These are phyloP conservation scores for Biscutella laevigata DNA, from an alignment of 441 rosid species.

Conservation along the genomic window DNA sequence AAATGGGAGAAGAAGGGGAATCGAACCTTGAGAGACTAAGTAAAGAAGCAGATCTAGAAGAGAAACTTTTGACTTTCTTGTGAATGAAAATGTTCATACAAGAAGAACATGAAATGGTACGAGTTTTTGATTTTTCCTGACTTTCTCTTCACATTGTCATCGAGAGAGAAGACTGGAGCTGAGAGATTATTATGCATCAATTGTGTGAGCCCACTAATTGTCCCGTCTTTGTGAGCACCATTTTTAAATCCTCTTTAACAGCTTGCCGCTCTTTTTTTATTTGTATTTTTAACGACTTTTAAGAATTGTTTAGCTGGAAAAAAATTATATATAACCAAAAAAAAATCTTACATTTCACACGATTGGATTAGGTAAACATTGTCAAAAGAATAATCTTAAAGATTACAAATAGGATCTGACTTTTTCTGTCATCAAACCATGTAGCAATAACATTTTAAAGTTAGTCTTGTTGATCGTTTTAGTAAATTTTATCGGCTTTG, in stretches of 20 bases:
- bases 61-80: neutral
- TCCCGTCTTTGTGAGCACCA: slow-evolving; percentile 12
- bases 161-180: slow-evolving; percentile 5
- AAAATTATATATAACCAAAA: too few species aligned
- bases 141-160: too few species aligned
- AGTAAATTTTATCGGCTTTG: slow-evolving; percentile 31
- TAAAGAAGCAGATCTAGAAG: slow-evolving; percentile 5
- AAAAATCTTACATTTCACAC: too few species aligned
- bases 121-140: slow-evolving; percentile 14
- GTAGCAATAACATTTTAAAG: too few species aligned
- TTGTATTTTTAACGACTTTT: neutral
- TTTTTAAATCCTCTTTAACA: neutral
- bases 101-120: slow-evolving; percentile 19
- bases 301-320: too few species aligned
- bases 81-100: neutral
- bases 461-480: slow-evolving; percentile 17
- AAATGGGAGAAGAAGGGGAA: neutral
- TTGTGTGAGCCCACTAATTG: slow-evolving; percentile 22
- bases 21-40: neutral
- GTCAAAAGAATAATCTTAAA: too few species aligned
- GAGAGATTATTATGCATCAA: neutral
- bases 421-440: too few species aligned
- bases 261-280: slow-evolving; percentile 15
- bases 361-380: too few species aligned
- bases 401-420: too few species aligned